A percentile compares a stretch with the other conserved stretches of the same genome.
Conservation (phyloP, 345 rosid species). For the Lepidium didymum region DNA sequence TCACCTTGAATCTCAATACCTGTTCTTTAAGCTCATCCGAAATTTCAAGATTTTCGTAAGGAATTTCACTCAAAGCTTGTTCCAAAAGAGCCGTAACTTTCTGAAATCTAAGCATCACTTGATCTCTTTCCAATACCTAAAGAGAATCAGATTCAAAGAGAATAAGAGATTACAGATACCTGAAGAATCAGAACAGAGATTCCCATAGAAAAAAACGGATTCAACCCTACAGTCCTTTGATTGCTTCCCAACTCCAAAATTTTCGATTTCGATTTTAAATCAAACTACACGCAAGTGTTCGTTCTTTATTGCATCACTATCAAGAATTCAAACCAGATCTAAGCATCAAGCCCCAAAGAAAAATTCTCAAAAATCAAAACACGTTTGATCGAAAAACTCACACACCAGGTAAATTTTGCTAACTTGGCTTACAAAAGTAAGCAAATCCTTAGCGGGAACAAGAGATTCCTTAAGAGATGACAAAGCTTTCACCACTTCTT, state of each 20-base stretch:
- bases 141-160: not conserved
- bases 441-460: slow-evolving; percentile 53
- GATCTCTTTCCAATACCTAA: slow-evolving; percentile 76
- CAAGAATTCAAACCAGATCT: slow-evolving; percentile 34
- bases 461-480: slow-evolving; percentile 43
- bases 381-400: slow-evolving; percentile 8
- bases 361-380: not conserved
- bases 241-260: not conserved
- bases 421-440: slow-evolving; percentile 58
- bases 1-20: slow-evolving; percentile 30
- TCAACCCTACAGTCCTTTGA: too few relatives aligned
- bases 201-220: too few relatives aligned
- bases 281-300: not conserved
- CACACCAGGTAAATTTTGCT: slow-evolving; percentile 91
- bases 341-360: not conserved
- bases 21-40: slow-evolving; percentile 95
- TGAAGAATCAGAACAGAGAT: not conserved
- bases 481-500: slow-evolving; percentile 38
- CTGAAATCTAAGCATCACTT: slow-evolving; percentile 52
- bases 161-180: not conserved
- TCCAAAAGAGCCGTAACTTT: slow-evolving; percentile 68
- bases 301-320: not conserved
- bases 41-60: slow-evolving; percentile 64
- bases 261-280: not conserved
- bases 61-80: slow-evolving; percentile 57